Conservation (phyloP, 2,329 filamentous ascomycete species). For the Claviceps pazoutovae region DNA sequence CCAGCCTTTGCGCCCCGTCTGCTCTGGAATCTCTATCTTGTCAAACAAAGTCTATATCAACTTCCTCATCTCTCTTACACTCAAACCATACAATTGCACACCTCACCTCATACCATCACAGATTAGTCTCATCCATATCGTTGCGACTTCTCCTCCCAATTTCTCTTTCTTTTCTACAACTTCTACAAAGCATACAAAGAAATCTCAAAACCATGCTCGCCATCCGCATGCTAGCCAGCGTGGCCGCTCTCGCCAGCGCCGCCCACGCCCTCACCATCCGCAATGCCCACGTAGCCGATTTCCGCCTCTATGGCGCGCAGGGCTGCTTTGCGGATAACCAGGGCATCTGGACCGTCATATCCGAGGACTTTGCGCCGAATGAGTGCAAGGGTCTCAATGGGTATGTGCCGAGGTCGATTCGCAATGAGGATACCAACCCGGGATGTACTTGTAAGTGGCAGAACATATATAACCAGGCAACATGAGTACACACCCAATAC, state of each 20-base stretch:
- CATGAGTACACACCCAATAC: not conserved
- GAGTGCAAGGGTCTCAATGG: conserved; percentile 10
- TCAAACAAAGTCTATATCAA: too few relatives aligned
- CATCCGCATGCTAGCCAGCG: conserved; percentile 5
- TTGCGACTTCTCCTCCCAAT: not conserved
- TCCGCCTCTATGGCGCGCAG: conserved; percentile 11
- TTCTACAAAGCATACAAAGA: not conserved
- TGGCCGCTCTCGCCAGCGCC: conserved; percentile 6
- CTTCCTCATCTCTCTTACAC: too few relatives aligned
- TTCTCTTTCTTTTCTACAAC: too few relatives aligned
- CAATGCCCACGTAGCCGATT: conserved; percentile 13
- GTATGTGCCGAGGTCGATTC: conserved; percentile 7
- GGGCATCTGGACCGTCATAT: conserved; percentile 15
- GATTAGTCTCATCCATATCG: not conserved
- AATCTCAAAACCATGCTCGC: conserved; percentile 6
- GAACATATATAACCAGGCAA: too few relatives aligned
- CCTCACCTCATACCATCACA: too few relatives aligned
- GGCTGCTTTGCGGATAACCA: conserved; percentile 11
- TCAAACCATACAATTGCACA: too few relatives aligned
- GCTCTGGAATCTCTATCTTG: too few relatives aligned
- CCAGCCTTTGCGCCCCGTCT: too few relatives aligned
- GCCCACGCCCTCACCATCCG: conserved; percentile 8
- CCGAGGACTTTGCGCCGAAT: conserved; percentile 9
- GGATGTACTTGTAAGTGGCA: conserved; percentile 10
- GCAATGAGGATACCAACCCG: conserved; percentile 6